These are phyloP conservation scores for Auriscalpium microsporum DNA, from an alignment of 768 basidiomycete species.

Conservation along the genomic window DNA sequence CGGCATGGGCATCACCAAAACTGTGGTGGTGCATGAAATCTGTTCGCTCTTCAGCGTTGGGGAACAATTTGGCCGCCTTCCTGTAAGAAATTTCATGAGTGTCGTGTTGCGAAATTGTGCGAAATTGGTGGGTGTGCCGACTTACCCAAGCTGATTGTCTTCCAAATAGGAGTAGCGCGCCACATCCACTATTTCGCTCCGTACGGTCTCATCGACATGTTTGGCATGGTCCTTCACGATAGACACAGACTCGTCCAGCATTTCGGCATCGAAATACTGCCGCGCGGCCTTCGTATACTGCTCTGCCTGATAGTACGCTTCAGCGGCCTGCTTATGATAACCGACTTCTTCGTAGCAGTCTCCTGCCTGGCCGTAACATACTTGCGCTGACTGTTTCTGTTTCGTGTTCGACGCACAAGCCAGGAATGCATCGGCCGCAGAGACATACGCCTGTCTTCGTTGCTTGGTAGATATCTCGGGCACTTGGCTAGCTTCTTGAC, in stretches of 20 bases:
- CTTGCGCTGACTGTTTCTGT: slow-evolving; percentile 18
- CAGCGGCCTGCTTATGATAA: slow-evolving; percentile 35
- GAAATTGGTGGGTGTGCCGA: no score
- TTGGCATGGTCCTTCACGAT: slow-evolving; percentile 29
- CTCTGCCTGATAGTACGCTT: slow-evolving; percentile 32
- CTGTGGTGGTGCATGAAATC: no score
- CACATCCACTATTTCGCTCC: slow-evolving; percentile 30
- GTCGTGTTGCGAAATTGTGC: no score
- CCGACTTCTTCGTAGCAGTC: slow-evolving; percentile 37
- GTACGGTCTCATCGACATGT: slow-evolving; percentile 25
- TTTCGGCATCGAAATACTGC: slow-evolving; percentile 39
- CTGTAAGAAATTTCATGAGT: no score
- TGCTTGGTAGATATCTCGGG: slow-evolving; percentile 18
- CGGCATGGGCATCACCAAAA: no score
- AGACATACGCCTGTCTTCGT: slow-evolving; percentile 26
- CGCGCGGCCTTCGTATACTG: slow-evolving; percentile 37
- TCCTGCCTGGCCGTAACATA: slow-evolving; percentile 34
- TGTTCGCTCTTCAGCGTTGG: no score
- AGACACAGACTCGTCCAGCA: slow-evolving; percentile 45
- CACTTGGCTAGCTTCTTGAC: slow-evolving; percentile 34
- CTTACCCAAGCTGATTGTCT: slow-evolving; percentile 25
- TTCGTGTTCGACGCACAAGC: slow-evolving; percentile 26
- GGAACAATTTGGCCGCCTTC: no score
- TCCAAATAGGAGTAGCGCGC: slow-evolving; percentile 40
- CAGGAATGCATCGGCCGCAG: slow-evolving; percentile 40